phyloP scores from a whole-genome alignment of 805 yeast species.

The Candida succiphila region DNA sequence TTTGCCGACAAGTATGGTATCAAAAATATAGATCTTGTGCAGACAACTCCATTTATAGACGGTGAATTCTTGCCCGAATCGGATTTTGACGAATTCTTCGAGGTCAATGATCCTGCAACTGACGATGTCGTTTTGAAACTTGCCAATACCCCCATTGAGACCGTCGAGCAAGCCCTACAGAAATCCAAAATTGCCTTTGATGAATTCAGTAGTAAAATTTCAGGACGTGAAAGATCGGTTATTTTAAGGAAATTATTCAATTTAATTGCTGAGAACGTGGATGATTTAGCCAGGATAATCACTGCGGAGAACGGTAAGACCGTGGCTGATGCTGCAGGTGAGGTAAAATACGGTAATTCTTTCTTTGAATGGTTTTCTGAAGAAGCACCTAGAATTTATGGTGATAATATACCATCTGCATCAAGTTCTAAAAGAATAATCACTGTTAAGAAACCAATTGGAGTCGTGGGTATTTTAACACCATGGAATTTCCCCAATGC shows the following conservation, averaged over 20 bases:
- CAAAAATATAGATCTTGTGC: constrained; percentile 40
- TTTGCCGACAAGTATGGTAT: constrained; percentile 22
- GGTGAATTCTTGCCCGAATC: constrained; percentile 54
- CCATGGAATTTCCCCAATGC: constrained; percentile 85
- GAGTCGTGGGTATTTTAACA: constrained; percentile 69
- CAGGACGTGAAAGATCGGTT: constrained; percentile 46
- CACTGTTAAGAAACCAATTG: constrained; percentile 65
- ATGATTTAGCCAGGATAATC: constrained; percentile 55
- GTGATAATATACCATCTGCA: constrained; percentile 55
- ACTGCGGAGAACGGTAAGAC: constrained; percentile 74
- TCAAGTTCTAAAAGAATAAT: constrained; percentile 38
- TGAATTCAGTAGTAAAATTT: constrained; percentile 34
- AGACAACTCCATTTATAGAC: constrained; percentile 54
- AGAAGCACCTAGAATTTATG: constrained; percentile 63
- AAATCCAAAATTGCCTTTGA: constrained; percentile 45
- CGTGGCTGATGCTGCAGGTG: constrained; percentile 61
- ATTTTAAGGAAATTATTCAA: constrained; percentile 42
- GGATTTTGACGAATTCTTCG: constrained; percentile 36
- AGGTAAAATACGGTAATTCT: constrained; percentile 55
- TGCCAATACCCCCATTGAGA: constrained; percentile 41
- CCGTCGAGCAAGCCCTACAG: constrained; percentile 41
- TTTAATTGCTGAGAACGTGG: constrained; percentile 45
- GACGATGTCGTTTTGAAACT: constrained; percentile 41
- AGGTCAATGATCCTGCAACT: constrained; percentile 71
- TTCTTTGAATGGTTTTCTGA: constrained; percentile 89